Evolutionary conservation across 352 stramenopile species (phyloP).

Genomic region (Pythium phragmiticola): DNA sequence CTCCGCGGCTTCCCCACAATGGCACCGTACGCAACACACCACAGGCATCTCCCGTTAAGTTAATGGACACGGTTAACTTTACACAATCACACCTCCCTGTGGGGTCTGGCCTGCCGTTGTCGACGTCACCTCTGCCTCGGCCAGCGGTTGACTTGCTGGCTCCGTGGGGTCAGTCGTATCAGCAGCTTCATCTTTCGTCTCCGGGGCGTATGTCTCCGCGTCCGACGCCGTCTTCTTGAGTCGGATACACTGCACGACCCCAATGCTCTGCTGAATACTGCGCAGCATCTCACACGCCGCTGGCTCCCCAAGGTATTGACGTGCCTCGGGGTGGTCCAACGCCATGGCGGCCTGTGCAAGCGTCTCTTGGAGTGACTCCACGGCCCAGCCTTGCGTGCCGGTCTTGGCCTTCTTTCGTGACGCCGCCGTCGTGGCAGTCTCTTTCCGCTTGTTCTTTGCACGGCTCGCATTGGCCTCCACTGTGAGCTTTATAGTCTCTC

Average conservation of each 20-base stretch:
- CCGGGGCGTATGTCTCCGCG: not conserved
- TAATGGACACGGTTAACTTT: conserved; percentile 17
- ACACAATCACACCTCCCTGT: conserved; percentile 20
- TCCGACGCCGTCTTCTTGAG: conserved; percentile 24
- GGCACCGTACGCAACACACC: no score
- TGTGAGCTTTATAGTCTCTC: not conserved
- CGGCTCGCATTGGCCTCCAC: not conserved
- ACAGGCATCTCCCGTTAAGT: conserved; percentile 13
- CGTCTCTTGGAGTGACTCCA: conserved; percentile 27
- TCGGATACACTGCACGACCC: conserved; percentile 31
- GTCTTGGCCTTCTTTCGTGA: conserved; percentile 17
- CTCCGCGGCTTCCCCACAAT: no score
- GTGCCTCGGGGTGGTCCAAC: conserved; percentile 24
- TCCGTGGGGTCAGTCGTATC: not conserved
- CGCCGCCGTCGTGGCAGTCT: not conserved
- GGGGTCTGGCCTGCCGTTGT: not conserved
- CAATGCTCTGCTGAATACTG: conserved; percentile 33
- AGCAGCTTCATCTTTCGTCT: not conserved
- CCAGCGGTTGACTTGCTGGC: not conserved
- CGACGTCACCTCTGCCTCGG: not conserved
- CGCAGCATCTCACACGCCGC: conserved; percentile 29
- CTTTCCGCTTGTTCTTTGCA: conserved; percentile 20
- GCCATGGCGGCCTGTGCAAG: conserved; percentile 20
- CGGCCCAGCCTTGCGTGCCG: conserved; percentile 13
- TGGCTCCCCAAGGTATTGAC: conserved; percentile 26